Percentiles rank a stretch among this genome's conserved stretches.
These are phyloP conservation scores for Pseudophaeomoniella oleicola DNA, from an alignment of 2,329 filamentous ascomycete genomes.

Conservation along the genomic window DNA sequence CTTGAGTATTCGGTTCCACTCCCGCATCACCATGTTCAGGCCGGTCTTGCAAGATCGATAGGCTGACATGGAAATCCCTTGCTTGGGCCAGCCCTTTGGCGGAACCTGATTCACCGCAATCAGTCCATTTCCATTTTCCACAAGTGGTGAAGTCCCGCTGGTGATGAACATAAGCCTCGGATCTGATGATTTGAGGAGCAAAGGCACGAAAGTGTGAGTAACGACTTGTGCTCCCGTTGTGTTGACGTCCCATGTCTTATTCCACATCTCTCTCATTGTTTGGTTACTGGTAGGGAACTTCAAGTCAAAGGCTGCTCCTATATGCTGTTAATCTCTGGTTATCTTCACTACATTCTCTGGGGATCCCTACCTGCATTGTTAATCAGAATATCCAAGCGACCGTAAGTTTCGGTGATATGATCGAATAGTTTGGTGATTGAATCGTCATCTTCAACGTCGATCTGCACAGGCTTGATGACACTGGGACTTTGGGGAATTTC, in stretches of 20 bases:
- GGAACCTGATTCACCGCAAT: constrained; percentile 7
- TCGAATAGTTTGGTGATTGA: constrained; percentile 35
- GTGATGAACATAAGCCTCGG: constrained; percentile 37
- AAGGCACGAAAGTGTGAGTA: constrained; percentile 34
- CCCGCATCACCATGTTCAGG: constrained; percentile 35
- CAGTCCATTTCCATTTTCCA: constrained; percentile 11
- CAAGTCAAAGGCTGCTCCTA: constrained; percentile 15
- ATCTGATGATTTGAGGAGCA: constrained; percentile 30
- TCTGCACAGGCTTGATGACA: constrained; percentile 30
- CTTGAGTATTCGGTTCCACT: constrained; percentile 27
- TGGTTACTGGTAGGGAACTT: constrained; percentile 14
- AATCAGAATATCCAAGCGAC: constrained; percentile 10
- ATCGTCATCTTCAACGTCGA: constrained; percentile 39
- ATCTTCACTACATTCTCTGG: not conserved
- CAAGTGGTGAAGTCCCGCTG: constrained; percentile 24
- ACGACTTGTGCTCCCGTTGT: constrained; percentile 32
- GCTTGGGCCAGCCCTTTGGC: constrained; percentile 28
- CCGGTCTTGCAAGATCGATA: constrained; percentile 30
- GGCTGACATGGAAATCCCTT: constrained; percentile 4
- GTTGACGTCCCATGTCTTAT: constrained; percentile 36
- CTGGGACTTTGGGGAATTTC: constrained; percentile 27
- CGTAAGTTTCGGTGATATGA: constrained; percentile 17
- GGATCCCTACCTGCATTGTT: constrained; percentile 9
- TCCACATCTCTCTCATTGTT: constrained; percentile 26
- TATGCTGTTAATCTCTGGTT: not conserved